phyloP scores from a whole-genome alignment of 2,329 filamentous ascomycete genomes.

The Diaporthe ilicicola region DNA sequence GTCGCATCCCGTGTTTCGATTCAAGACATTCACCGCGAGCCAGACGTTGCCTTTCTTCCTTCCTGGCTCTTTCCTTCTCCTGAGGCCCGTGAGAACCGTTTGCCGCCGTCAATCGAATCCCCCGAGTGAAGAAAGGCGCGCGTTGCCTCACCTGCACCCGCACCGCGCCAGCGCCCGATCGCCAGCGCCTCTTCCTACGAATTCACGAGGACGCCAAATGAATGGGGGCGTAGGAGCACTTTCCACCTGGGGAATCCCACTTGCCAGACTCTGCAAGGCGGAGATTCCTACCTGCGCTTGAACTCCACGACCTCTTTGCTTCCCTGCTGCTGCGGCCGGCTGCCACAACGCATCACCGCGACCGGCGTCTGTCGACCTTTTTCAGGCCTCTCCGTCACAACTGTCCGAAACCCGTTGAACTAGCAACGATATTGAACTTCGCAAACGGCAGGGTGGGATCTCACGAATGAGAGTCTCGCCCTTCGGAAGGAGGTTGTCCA shows the following conservation, averaged over 20 bases:
- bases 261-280: not conserved
- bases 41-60: not conserved
- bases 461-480: slow-evolving; percentile 35
- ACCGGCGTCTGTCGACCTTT: not conserved
- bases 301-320: slow-evolving; percentile 16
- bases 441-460: slow-evolving; percentile 33
- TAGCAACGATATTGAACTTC: not conserved
- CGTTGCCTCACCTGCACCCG: slow-evolving; percentile 1
- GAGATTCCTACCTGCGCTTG: not conserved
- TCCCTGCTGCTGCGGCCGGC: not conserved
- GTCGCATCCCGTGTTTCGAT: slow-evolving; percentile 12
- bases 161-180: not conserved
- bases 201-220: not conserved
- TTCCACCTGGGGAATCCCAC: slow-evolving; percentile 17
- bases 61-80: not conserved
- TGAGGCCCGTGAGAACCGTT: not conserved
- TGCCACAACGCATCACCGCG: slow-evolving; percentile 13
- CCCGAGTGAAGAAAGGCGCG: slow-evolving; percentile 19
- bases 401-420: not conserved
- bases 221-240: slow-evolving; percentile 8
- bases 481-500: slow-evolving; percentile 33
- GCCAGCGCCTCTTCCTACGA: not conserved
- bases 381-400: not conserved
- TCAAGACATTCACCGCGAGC: slow-evolving; percentile 5
- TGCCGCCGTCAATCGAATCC: slow-evolving; percentile 7